These are phyloP conservation scores for Cadophora malorum DNA, from an alignment of 2,329 filamentous ascomycete genomes.

Conservation along the genomic window DNA sequence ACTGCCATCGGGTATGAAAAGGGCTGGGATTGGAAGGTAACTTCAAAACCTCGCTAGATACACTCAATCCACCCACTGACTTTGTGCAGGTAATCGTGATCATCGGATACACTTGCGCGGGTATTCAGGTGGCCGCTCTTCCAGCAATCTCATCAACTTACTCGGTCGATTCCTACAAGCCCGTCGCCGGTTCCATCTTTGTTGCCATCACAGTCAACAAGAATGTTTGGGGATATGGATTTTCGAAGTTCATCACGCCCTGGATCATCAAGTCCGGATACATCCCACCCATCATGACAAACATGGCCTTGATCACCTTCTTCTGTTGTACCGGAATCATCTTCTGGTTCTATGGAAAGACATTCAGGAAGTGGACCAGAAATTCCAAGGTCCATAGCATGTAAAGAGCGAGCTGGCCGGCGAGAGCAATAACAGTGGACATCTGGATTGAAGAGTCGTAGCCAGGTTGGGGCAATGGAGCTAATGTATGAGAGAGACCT, in stretches of 20 bases:
- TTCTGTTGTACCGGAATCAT: conserved; percentile 58
- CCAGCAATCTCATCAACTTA: conserved; percentile 63
- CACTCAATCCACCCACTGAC: conserved; percentile 15
- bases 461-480: too few relatives aligned
- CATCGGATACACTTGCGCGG: conserved; percentile 61
- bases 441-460: background rate
- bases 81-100: conserved; percentile 53
- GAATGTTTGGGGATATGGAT: conserved; percentile 68
- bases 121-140: conserved; percentile 64
- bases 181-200: conserved; percentile 64
- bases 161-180: conserved; percentile 67
- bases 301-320: conserved; percentile 58
- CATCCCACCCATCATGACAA: conserved; percentile 64
- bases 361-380: conserved; percentile 60
- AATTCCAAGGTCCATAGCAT: conserved; percentile 61
- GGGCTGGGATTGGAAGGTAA: conserved; percentile 59
- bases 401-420: conserved; percentile 32
- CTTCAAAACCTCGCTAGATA: background rate
- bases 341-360: conserved; percentile 66
- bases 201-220: conserved; percentile 69
- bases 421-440: background rate
- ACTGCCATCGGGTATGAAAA: conserved; percentile 59
- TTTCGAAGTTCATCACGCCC: conserved; percentile 60
- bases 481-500: background rate
- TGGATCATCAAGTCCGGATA: conserved; percentile 59